Base-by-base conservation (phyloP, 768 basidiomycete species). In the Leccinum subtestaceum region DNA sequence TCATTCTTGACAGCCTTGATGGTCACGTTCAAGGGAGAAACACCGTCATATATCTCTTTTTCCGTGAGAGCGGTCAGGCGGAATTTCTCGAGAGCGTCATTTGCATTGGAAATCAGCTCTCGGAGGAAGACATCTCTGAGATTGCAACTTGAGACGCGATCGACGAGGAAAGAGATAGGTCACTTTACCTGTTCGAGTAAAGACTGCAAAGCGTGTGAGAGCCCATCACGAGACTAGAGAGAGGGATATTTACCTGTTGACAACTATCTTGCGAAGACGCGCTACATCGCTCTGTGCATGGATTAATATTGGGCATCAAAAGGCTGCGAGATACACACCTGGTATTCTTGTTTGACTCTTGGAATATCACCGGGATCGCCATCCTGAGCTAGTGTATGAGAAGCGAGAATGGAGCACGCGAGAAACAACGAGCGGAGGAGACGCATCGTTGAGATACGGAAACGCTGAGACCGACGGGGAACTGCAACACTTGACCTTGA, bases 21-120 rank as follows among this genome's bases (percentile, higher is more conserved):
- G 15, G 95, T 96, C 62, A 99, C 88, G 70, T 99, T 99, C 63
- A 96, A 79, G 9, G 85, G 81, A 56, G 84, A 84, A 21, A 80
- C 78, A 23, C 87, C 88, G 62, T 88, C 81, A 78, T 89, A 86
- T 21, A 88, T 76, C 21, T 73, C 77, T 66, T 87, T 86, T 71
- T 95, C 89, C 21, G 83, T 94, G 63, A 99, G 79, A 4, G 92
- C 80, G 13, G 86, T 87, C 47, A 99, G 77, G 25, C 97, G 87
- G 54, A 96, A 82, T 73, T 98, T 98, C 73, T 98, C 96, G 53
- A 98, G 78, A 2, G 97, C 97, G 70, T 99, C 97, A 72, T 98
- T 97, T 45, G 95, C 90, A 68, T 96, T 96, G 7, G 93, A 95
- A 64, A 95, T 83, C 52, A 95, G 79, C 73, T 98, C 95, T 47